Evolutionary conservation across 768 basidiomycete species (phyloP), one percentile per base, ranked within the genome.

Genomic region (Strobilomyces confusus): DNA sequence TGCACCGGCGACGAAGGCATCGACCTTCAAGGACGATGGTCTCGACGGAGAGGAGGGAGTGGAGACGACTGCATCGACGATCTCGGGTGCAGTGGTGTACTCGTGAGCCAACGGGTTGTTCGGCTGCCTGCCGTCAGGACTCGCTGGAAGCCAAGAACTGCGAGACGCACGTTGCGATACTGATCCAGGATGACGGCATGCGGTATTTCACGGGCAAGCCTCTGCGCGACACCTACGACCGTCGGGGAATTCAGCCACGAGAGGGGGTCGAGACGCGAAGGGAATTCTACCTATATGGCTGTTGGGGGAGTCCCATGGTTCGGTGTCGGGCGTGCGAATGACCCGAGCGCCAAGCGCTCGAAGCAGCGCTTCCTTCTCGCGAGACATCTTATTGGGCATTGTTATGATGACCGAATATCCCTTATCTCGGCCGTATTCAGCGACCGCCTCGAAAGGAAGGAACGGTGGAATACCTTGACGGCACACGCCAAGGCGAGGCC

Each of bases 41-140:
- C 69, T 76, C 14, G 67, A 66, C 7, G 71, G 59, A 0, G 81
- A 84, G 23, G 84, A 83, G 9, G 82, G 86, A 1, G 84, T 88
- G 1, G 81, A 79, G 5, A 72, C 72, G 14, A 93, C 77, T 11
- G 89, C 87, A 8, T 86, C 81, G 51, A 95, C 84, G 56, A 99
- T 98, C 69, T 99, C 97, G 7, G 87, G 87, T 1, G 88, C 95
- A 5, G 97, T 99, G 0, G 84, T 86, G 58, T 82, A 72, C 69
- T 98, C 95, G 64, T 98, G 97, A 1, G 94, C 94, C 7, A 89
- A 75, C 1, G 92, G 92, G 69, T 97, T 98, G 65, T 94, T 86
- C 23, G 79, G 67, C 86, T 88, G 55, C 20, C 7, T 3, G 37
- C 20, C 11, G 48, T 58, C 20, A 56, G 52, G 51, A 43, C 23